Percentiles rank a stretch among this genome's conserved stretches.
phyloP scores from a whole-genome alignment of 371 early-diverging fungal genomes.

The Mortierella sp. region DNA sequence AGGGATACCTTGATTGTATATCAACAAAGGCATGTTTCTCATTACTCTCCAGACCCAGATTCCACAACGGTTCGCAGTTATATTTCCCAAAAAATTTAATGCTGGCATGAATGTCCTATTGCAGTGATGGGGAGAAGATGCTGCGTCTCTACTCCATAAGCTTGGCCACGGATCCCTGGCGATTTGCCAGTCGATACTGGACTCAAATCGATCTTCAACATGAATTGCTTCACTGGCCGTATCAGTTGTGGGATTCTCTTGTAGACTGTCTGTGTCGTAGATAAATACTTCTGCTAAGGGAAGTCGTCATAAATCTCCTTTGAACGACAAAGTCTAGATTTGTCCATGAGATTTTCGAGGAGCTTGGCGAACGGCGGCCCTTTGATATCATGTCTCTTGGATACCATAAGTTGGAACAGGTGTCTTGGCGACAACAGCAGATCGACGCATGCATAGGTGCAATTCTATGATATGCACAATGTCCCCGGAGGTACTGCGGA shows the following conservation, averaged over 20 bases:
- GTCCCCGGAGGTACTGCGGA: not conserved
- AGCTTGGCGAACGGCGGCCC: conserved; percentile 6
- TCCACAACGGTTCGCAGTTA: not conserved
- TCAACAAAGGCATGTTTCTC: too few species aligned
- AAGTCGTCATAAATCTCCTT: conserved; percentile 2
- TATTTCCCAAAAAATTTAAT: too few species aligned
- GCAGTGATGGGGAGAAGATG: not conserved
- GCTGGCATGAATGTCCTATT: too few species aligned
- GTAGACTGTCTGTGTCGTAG: too few species aligned
- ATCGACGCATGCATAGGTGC: conserved; percentile 18
- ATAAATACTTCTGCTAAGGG: not conserved
- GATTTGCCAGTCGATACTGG: too few species aligned
- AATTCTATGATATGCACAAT: conserved; percentile 9
- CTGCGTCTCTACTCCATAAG: too few species aligned
- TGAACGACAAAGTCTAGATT: not conserved
- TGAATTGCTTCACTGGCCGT: too few species aligned
- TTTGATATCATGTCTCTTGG: conserved; percentile 9
- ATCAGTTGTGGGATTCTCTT: too few species aligned
- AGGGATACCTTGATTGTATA: too few species aligned
- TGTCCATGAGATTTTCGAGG: not conserved
- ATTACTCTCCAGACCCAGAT: too few species aligned
- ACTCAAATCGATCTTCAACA: too few species aligned
- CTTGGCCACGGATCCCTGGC: too few species aligned
- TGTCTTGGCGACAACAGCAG: conserved; percentile 7
- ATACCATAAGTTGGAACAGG: conserved; percentile 24